These are phyloP conservation scores for Metschnikowia continentalis DNA, from an alignment of 805 yeast species.

Conservation along the genomic window DNA sequence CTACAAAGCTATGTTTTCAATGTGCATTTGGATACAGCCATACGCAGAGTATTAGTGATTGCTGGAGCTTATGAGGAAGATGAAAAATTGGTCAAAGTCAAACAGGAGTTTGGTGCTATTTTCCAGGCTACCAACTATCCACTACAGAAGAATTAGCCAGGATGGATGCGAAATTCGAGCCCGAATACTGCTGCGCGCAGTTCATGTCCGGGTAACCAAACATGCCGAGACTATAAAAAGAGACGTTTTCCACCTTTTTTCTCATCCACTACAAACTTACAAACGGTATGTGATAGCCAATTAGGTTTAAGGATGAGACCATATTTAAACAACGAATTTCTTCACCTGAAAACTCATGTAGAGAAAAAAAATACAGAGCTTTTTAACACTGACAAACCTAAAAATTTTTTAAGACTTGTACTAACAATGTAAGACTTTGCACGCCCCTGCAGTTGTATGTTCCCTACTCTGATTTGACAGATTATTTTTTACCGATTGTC, in stretches of 20 bases:
- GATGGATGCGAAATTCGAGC: background rate
- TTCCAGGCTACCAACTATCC: background rate
- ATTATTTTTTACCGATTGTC: background rate
- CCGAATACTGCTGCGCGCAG: conserved; percentile 1
- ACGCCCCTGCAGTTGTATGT: background rate
- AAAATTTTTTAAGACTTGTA: conserved; percentile 3
- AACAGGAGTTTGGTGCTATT: background rate
- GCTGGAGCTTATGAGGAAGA: background rate
- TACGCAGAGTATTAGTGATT: conserved; percentile 9
- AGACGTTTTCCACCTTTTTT: background rate
- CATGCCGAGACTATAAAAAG: conserved; percentile 10
- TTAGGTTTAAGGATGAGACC: conserved; percentile 18
- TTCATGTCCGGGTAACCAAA: conserved; percentile 15
- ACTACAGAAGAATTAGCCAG: background rate
- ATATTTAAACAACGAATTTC: conserved; percentile 49
- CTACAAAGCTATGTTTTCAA: conserved; percentile 5
- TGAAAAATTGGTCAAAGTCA: background rate
- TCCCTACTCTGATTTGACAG: too few species aligned
- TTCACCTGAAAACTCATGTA: conserved; percentile 63
- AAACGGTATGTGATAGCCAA: conserved; percentile 15
- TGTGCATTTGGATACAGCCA: conserved; percentile 15
- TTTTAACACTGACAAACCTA: conserved; percentile 56
- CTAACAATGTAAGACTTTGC: conserved; percentile 8
- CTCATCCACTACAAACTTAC: background rate
- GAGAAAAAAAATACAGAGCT: conserved; percentile 59